Evolutionary conservation across 495 filamentous ascomycete species (phyloP).

Genomic region (Jackrogersella multiformis): DNA sequence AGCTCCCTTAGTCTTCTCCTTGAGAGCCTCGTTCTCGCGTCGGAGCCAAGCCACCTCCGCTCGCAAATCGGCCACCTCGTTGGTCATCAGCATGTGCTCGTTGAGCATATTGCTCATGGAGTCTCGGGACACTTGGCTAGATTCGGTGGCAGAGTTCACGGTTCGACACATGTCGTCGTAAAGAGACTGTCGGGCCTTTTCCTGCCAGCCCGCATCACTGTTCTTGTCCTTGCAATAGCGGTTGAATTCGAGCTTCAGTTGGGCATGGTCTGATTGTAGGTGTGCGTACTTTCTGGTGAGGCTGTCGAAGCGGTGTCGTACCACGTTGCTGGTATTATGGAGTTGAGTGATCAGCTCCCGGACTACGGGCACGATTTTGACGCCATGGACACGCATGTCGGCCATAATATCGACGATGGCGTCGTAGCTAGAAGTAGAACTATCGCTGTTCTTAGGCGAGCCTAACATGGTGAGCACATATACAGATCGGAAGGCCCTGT

Average conservation of each 20-base stretch:
- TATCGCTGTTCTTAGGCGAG: neutral
- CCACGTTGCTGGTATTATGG: neutral
- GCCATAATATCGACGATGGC: slow-evolving; percentile 53
- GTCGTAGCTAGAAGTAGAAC: neutral
- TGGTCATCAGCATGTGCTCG: slow-evolving; percentile 1
- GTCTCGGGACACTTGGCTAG: neutral
- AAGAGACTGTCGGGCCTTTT: neutral
- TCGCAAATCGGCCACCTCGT: neutral
- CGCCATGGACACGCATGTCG: slow-evolving; percentile 34
- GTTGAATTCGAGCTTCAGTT: slow-evolving; percentile 10
- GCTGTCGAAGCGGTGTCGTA: neutral
- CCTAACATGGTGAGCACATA: no score
- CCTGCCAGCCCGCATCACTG: neutral
- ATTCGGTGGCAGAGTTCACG: neutral
- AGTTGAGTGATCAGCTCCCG: neutral
- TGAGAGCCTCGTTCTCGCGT: neutral
- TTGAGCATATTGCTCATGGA: slow-evolving; percentile 6
- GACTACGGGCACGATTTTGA: neutral
- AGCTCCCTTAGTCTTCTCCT: neutral
- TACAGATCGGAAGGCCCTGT: no score
- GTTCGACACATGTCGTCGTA: neutral
- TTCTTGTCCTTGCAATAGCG: neutral
- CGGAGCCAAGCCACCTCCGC: neutral
- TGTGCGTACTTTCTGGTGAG: neutral
- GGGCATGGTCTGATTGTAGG: slow-evolving; percentile 1